These are phyloP conservation scores for Anethum foeniculum DNA, from an alignment of 140 eudicot genomes.

Conservation along the genomic window DNA sequence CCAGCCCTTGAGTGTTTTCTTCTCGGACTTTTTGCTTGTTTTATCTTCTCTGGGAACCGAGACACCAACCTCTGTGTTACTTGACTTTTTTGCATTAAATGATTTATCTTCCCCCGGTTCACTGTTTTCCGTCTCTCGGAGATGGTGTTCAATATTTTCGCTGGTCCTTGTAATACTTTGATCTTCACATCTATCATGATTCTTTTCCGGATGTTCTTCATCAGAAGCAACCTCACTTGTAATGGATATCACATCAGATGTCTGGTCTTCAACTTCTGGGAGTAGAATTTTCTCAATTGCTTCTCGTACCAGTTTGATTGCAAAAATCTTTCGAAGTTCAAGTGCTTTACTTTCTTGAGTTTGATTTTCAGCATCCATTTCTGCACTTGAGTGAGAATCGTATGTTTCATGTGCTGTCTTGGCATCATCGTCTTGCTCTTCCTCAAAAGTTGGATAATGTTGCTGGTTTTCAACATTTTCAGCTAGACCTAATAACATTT, in stretches of 20 bases:
- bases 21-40: slow-evolving; percentile 25
- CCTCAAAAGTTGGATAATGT: slow-evolving; percentile 18
- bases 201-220: slow-evolving; percentile 32
- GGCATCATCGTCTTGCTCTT: slow-evolving; percentile 17
- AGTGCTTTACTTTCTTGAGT: slow-evolving; percentile 36
- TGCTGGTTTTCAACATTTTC: slow-evolving; percentile 19
- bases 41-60: slow-evolving; percentile 13
- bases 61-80: background rate
- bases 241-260: slow-evolving; percentile 47
- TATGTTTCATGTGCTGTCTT: slow-evolving; percentile 8
- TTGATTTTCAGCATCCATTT: slow-evolving; percentile 10
- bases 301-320: slow-evolving; percentile 75
- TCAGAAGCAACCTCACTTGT: slow-evolving; percentile 48
- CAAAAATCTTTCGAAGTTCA: slow-evolving; percentile 60
- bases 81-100: slow-evolving; percentile 2
- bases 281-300: slow-evolving; percentile 84
- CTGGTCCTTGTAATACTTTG: slow-evolving; percentile 1
- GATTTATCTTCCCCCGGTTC: slow-evolving; percentile 6
- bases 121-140: slow-evolving; percentile 8
- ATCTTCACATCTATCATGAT: slow-evolving; percentile 21
- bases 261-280: slow-evolving; percentile 67
- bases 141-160: slow-evolving; percentile 12
- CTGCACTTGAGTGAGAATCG: slow-evolving; percentile 5
- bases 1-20: slow-evolving; percentile 59
- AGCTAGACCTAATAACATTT: slow-evolving; percentile 49